A percentile compares a stretch with the other conserved stretches of the same genome.
These are phyloP conservation scores for Scleroderma bovista DNA, from an alignment of 768 basidiomycete genomes.

Conservation along the genomic window DNA sequence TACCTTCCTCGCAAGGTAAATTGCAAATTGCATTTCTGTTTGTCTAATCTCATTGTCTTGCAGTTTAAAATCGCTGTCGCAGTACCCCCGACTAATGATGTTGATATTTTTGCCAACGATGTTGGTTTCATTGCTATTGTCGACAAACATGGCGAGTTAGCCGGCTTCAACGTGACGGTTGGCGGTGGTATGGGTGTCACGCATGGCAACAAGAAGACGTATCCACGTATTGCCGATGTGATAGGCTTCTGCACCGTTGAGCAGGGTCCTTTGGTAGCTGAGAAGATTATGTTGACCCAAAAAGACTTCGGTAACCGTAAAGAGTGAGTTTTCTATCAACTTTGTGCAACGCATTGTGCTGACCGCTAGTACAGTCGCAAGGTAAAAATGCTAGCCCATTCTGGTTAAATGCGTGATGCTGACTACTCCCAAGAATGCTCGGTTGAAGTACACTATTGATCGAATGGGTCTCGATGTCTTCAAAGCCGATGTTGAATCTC, in stretches of 20 bases:
- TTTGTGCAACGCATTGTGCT: background rate
- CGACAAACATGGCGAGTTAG: conserved; percentile 64
- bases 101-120: conserved; percentile 94
- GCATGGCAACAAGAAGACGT: conserved; percentile 98
- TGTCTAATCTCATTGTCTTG: background rate
- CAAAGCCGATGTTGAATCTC: conserved; percentile 85
- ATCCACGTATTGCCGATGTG: conserved; percentile 81
- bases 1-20: conserved; percentile 92
- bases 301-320: conserved; percentile 92
- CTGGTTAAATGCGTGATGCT: conserved; percentile 4
- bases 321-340: conserved; percentile 56
- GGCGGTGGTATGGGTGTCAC: conserved; percentile 99
- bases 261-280: conserved; percentile 80
- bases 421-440: conserved; percentile 55
- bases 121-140: conserved; percentile 95
- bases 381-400: conserved; percentile 25
- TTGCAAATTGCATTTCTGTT: conserved; percentile 1
- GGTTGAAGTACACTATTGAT: conserved; percentile 96
- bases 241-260: conserved; percentile 92
- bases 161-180: conserved; percentile 89
- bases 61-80: conserved; percentile 98
- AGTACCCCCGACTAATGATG: conserved; percentile 93
- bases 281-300: conserved; percentile 91
- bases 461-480: conserved; percentile 87
- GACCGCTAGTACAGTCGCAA: conserved; percentile 43